Evolutionary conservation across 1,284 basidiomycete genomes (phyloP), one percentile per base, ranked within the genome.

Genomic region (Meripilus lineatus): DNA sequence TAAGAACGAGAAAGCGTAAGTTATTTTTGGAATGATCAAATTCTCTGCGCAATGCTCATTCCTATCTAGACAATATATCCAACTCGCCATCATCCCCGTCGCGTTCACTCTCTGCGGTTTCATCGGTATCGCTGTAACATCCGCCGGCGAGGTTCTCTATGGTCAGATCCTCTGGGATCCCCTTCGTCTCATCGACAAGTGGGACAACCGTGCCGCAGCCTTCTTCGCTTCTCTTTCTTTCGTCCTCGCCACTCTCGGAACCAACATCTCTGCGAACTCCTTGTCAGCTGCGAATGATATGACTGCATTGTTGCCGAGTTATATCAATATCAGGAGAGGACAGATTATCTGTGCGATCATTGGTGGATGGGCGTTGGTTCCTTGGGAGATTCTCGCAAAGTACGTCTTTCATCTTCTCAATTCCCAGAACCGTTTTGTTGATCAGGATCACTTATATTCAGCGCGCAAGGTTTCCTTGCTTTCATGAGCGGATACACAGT

Each of bases 201-300:
- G 82, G 81, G 78, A 84, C 52, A 86, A 85, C 56, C 78, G 88
- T 30, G 79, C 85, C 0, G 87, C 84, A 1, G 79, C 83, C 30
- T 91, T 91, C 71, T 87, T 91, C 56, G 79, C 79, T 0, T 69
- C 81, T 0, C 77, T 86, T 58, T 69, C 74, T 20, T 89, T 87
- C 62, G 68, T 75, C 6, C 62, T 89, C 23, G 77, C 81, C 14
- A 83, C 81, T 14, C 67, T 88, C 40, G 85, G 84, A 20, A 81
- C 83, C 41, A 89, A 89, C 58, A 82, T 89, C 50, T 85, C 79
- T 33, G 81, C 81, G 7, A 84, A 89, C 63, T 83, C 79, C 32
- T 67, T 90, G 46, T 84, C 80, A 18, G 84, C 85, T 2, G 86
- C 84, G 1, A 91, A 89, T 61, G 81, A 90, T 61, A 77, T 89